Base-by-base conservation (phyloP, 768 basidiomycete species). In the Heimioporus sp. region DNA sequence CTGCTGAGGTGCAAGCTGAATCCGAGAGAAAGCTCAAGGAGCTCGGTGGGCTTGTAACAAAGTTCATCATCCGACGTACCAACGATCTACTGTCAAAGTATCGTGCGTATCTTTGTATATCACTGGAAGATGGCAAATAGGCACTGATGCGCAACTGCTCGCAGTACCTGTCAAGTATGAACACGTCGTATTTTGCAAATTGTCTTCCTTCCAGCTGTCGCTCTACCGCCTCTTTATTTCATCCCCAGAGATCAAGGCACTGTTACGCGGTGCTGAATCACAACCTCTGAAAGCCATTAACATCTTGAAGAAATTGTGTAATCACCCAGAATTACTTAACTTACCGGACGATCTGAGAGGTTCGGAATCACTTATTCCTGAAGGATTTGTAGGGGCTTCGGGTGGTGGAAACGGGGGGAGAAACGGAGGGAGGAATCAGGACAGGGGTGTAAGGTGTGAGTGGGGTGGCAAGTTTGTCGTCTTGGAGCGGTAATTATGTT, bases 81-180 rank as follows among this genome's bases (percentile, higher is more conserved):
- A 98, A 98, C 63, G 94, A 97, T 63, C 72, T 98, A 19, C 75
- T 98, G 38, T 95, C 93, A 12, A 98, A 98, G 75, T 98, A 98
- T 63, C 70, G 94, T 95, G 55, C 58, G 92, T 82, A 15, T 11
- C 17, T 15, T 46, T 21, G 10, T 24, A 36, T 49, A 12, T 34
- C 28, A 24, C n/a, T 13, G 15, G 37, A 32, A 46, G 32, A 35
- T n/a, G 32, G 30, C 6, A 4, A 36, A 42, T 8, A 17, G 35
- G 45, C 13, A 31, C 40, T 59, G 52, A 43, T 36, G 16, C 53
- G 35, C 46, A 51, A 43, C 51, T 34, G 56, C 40, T 28, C 46
- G 2, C 62, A 98, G 96, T 99, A 28, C 97, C 97, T 10, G 92
- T 99, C 72, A 99, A 99, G 69, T 98, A 98, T 72, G 97, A 98